phyloP scores from a whole-genome alignment of 352 stramenopile species.

The Globisporangium orthogonon region DNA sequence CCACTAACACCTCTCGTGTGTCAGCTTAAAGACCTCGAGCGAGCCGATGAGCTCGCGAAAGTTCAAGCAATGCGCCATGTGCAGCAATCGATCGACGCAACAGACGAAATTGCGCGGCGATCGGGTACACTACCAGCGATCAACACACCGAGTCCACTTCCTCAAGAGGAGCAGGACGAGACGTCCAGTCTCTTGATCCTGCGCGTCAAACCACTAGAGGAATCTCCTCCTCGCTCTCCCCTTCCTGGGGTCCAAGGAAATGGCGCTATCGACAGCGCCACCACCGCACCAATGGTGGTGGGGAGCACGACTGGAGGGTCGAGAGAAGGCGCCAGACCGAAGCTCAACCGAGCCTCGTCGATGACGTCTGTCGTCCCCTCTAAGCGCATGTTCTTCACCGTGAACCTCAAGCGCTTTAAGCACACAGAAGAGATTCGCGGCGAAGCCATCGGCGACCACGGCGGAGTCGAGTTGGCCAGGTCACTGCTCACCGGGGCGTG shows the following conservation, averaged over 20 bases:
- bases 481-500: constrained; percentile 63
- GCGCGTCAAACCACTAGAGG: constrained; percentile 25
- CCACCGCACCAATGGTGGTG: too few relatives aligned
- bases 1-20: neutral
- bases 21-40: constrained; percentile 13
- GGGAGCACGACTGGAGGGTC: too few relatives aligned
- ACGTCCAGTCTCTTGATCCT: constrained; percentile 42
- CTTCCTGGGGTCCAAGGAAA: constrained; percentile 8
- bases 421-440: constrained; percentile 54
- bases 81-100: constrained; percentile 24
- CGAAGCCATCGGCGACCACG: constrained; percentile 47
- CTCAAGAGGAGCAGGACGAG: constrained; percentile 42
- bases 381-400: constrained; percentile 60
- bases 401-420: constrained; percentile 73
- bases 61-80: constrained; percentile 12
- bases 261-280: neutral
- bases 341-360: neutral
- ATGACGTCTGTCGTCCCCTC: neutral
- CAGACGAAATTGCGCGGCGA: constrained; percentile 36
- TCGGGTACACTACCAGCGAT: constrained; percentile 53
- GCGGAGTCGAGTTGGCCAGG: constrained; percentile 46
- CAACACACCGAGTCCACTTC: constrained; percentile 22
- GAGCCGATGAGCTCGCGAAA: constrained; percentile 4
- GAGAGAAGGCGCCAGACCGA: neutral
- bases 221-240: neutral